A percentile compares a stretch with the other conserved stretches of the same genome.
phyloP scores from a whole-genome alignment of 2,329 filamentous ascomycete species.

The Penicillium sclerotigenum region DNA sequence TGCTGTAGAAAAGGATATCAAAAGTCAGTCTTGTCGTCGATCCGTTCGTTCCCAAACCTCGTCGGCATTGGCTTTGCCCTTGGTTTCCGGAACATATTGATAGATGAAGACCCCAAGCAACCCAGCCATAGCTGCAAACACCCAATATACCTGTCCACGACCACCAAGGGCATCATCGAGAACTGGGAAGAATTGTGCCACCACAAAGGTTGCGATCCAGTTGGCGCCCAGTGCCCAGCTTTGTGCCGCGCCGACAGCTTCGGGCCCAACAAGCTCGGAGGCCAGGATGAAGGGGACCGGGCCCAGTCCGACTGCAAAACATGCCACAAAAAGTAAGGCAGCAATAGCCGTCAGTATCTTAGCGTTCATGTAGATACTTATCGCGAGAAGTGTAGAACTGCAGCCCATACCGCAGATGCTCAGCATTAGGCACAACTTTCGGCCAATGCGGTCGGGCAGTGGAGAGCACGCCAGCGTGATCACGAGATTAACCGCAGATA shows the following conservation, averaged over 20 bases:
- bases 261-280: slow-evolving; percentile 82
- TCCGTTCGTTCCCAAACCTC: slow-evolving; percentile 78
- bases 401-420: slow-evolving; percentile 82
- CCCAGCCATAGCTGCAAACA: slow-evolving; percentile 75
- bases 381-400: slow-evolving; percentile 71
- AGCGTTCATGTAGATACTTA: slow-evolving; percentile 71
- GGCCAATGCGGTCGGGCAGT: slow-evolving; percentile 79
- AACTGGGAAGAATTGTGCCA: slow-evolving; percentile 93
- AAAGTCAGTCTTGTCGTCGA: slow-evolving; percentile 34
- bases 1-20: not conserved
- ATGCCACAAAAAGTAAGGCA: slow-evolving; percentile 80
- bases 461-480: slow-evolving; percentile 80
- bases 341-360: slow-evolving; percentile 76
- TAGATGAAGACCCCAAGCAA: slow-evolving; percentile 69
- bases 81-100: slow-evolving; percentile 79
- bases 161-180: slow-evolving; percentile 74
- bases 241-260: slow-evolving; percentile 88
- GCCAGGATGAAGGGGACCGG: slow-evolving; percentile 94
- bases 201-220: slow-evolving; percentile 85
- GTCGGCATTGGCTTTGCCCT: slow-evolving; percentile 75
- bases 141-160: slow-evolving; percentile 80
- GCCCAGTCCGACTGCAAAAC: slow-evolving; percentile 85
- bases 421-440: slow-evolving; percentile 77
- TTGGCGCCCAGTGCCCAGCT: slow-evolving; percentile 83
- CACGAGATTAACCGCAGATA: slow-evolving; percentile 81